Base-by-base conservation (phyloP, 441 rosid genomes). In the Eutrema salsugineum region DNA sequence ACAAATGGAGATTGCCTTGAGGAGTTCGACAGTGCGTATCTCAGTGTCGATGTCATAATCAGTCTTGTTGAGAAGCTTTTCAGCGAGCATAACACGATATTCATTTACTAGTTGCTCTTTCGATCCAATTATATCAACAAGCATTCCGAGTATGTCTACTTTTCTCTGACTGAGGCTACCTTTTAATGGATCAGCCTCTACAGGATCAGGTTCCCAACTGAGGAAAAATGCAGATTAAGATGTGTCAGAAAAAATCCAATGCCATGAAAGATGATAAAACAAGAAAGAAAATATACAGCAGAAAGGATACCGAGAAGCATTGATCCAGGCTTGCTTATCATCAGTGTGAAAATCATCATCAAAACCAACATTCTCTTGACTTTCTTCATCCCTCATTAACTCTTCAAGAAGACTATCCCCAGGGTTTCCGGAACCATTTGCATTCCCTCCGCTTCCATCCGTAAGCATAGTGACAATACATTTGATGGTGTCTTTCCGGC, bases 381-480 rank as follows among this genome's bases (percentile, higher is more conserved):
- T 83, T 83, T 91, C 97, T 78, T 88, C 97, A 80, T 95, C 97
- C 69, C 89, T 89, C 82, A 90, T 95, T 75, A 95, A 79, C 74
- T 91, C 99, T 79, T 95, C 99, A 63, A 95, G 99, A 78, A 95
- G 98, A 85, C 97, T 93, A 83, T 91, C 99, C 79, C 96, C 97
- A 72, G 87, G 73, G 70, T 83, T 88, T 60, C 93, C 93, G 30
- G 96, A 85, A 73, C 93, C 97, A 83, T 80, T 91, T 48, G 88
- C 81, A 78, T 87, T 89, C 46, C 96, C 91, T 68, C 91, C 90
- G 47, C 84, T 87, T 50, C 99, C 99, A 82, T 88, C 98, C 5
- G 97, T 93, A 57, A 95, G 98, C 99, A 95, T 91, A 76, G 99
- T 93, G 53, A 95, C 98, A 66, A 95, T 86, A 83, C 97, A 95